Conservation (phyloP, 2,329 filamentous ascomycete species). For the Aphanoascus verrucosus region DNA sequence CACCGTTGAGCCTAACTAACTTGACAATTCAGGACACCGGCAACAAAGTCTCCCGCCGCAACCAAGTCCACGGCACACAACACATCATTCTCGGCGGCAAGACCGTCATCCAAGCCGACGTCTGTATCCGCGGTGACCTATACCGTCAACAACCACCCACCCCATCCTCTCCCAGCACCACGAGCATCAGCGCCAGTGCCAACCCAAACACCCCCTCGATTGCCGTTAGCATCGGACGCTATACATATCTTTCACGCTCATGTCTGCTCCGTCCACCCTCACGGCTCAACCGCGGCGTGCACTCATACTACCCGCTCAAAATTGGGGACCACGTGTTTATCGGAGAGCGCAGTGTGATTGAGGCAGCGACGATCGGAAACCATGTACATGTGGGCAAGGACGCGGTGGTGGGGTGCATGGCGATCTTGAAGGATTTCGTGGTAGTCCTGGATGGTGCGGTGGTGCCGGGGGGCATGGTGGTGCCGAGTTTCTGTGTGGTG, state of each 20-base stretch:
- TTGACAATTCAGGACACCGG: conserved; percentile 65
- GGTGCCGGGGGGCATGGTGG: conserved; percentile 77
- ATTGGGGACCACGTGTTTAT: conserved; percentile 93
- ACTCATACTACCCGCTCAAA: conserved; percentile 65
- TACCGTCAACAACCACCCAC: conserved; percentile 43
- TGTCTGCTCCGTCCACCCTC: conserved; percentile 73
- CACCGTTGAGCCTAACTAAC: conserved; percentile 3
- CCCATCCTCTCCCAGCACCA: conserved; percentile 23
- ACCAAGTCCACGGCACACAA: conserved; percentile 84
- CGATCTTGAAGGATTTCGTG: conserved; percentile 87
- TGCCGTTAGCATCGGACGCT: conserved; percentile 76
- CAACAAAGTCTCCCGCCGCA: conserved; percentile 93
- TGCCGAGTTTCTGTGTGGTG: conserved; percentile 87
- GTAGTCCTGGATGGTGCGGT: conserved; percentile 75
- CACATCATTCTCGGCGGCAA: conserved; percentile 97
- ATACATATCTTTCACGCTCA: conserved; percentile 74
- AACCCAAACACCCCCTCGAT: conserved; percentile 26
- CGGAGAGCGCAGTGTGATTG: conserved; percentile 62
- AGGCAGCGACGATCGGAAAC: conserved; percentile 70
- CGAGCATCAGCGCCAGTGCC: conserved; percentile 21
- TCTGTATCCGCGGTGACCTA: conserved; percentile 86
- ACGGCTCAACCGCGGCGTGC: conserved; percentile 61
- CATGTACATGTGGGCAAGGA: conserved; percentile 76
- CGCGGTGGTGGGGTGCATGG: conserved; percentile 72
- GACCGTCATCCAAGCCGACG: conserved; percentile 90